Conservation (phyloP, 805 yeast genomes). For the Myxozyma neotropica region DNA sequence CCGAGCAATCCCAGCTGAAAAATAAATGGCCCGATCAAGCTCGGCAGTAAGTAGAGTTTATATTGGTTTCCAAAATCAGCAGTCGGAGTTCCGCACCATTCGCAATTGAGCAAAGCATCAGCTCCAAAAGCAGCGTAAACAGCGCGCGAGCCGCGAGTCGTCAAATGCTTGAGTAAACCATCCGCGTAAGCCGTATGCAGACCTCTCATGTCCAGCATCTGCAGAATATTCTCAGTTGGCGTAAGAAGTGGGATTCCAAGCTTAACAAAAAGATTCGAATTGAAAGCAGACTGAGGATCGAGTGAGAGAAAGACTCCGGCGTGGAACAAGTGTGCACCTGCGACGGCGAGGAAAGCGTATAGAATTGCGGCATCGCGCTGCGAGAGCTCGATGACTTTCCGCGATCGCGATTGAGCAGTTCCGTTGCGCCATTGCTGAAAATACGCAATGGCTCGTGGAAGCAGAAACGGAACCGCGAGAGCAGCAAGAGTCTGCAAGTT, state of each 20-base stretch:
- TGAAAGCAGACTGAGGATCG: too few relatives aligned
- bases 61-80: not conserved
- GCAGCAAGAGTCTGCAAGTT: not conserved
- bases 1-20: slow-evolving; percentile 6
- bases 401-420: not conserved
- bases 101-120: not conserved
- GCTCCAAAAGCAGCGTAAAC: slow-evolving; percentile 7
- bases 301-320: not conserved
- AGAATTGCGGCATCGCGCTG: not conserved
- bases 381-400: not conserved
- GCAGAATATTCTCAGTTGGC: not conserved
- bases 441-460: not conserved
- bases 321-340: not conserved
- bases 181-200: too few relatives aligned
- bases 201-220: not conserved
- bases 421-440: not conserved
- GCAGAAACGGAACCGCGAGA: not conserved
- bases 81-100: slow-evolving; percentile 5
- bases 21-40: slow-evolving; percentile 8
- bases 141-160: not conserved
- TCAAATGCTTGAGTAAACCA: not conserved
- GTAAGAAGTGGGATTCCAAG: not conserved
- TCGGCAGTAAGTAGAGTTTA: slow-evolving; percentile 9
- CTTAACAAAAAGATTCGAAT: not conserved
- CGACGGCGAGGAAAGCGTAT: not conserved